Conservation (phyloP, 1,284 basidiomycete genomes). For the Sanghuangporus sanghuang region DNA sequence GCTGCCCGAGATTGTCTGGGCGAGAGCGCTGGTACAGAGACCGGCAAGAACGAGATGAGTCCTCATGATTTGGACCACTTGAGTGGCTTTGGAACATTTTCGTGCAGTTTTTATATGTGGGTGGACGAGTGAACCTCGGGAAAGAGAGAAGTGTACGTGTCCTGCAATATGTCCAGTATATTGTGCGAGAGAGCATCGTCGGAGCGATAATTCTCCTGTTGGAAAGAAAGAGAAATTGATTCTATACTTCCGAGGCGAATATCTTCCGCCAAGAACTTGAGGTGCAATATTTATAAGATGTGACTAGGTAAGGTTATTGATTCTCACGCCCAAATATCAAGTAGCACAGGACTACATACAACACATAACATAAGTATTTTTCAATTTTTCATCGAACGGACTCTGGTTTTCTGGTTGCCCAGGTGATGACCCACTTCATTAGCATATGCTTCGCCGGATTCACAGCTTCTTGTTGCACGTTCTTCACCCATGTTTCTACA, state of each 20-base stretch:
- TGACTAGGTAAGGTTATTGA: not conserved
- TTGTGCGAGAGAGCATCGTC: not conserved
- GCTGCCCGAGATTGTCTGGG: constrained; percentile 36
- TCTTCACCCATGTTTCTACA: constrained; percentile 8
- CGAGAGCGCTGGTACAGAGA: constrained; percentile 22
- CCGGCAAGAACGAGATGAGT: constrained; percentile 7
- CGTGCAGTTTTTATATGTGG: not conserved
- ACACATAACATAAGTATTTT: not conserved
- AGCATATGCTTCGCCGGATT: constrained; percentile 8
- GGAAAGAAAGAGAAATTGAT: not conserved
- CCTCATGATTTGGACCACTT: not conserved
- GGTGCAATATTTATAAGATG: not conserved
- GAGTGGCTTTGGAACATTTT: not conserved
- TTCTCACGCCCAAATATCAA: not conserved
- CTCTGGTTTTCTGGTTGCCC: constrained; percentile 8
- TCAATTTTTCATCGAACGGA: not conserved
- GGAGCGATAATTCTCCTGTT: not conserved
- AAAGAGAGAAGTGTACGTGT: not conserved
- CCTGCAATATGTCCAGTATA: not conserved
- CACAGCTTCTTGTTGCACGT: constrained; percentile 7
- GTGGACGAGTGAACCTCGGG: not conserved
- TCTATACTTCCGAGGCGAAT: not conserved
- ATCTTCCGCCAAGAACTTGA: not conserved
- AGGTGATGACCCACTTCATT: constrained; percentile 14
- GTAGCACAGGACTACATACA: not conserved